Base-by-base conservation (phyloP, 306 rosid genomes). In the Begonia masoniana region DNA sequence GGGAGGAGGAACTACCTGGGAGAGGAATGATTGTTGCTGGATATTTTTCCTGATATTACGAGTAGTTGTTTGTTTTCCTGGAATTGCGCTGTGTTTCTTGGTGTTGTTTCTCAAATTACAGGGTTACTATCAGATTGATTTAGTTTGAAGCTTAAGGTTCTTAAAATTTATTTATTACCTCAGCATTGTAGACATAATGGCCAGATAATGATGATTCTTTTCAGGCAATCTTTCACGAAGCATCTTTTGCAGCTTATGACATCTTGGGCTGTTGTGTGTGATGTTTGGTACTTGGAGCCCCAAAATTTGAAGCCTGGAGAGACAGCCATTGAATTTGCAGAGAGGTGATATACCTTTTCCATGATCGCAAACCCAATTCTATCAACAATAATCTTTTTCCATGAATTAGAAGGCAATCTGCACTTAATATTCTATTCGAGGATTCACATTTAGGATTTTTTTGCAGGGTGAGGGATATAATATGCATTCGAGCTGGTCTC, bases 221-320 rank as follows among this genome's bases (percentile, higher is more conserved):
- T 75, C 84, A 91, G 99, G 88, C 99, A 91, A 56, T 91, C 99
- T 36, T 91, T 91, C 78, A 86, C 94, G 39, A 83, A 10, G 76
- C 99, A 91, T 76, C 86, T 91, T 57, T 74, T 91, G 76, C 99
- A 75, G 76, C 88, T 91, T 66, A 91, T 86, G 99, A 91, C 96
- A 39, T 91, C 96, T 2, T 91, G 99, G 99, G 99, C 96, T 23
- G 99, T 91, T 67, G 99, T 91, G 64, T 91, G 94, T 77, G 99
- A 91, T 69, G 99, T 91, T 65, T 91, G 96, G 96, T 91, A 91
- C 68, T 61, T 91, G 82, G 96, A 91, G 78, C 99, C 99, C 11
- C 94, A 91, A 71, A 76, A 60, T 53, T 57, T 91, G 51, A 81
- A 67, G 74, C 96, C 82, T 39, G 88, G 97, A 61, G 96, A 91